Evolutionary conservation across 163 green algal species (phyloP), one percentile per base, ranked within the genome.

Genomic region (Scenedesmus sp.): DNA sequence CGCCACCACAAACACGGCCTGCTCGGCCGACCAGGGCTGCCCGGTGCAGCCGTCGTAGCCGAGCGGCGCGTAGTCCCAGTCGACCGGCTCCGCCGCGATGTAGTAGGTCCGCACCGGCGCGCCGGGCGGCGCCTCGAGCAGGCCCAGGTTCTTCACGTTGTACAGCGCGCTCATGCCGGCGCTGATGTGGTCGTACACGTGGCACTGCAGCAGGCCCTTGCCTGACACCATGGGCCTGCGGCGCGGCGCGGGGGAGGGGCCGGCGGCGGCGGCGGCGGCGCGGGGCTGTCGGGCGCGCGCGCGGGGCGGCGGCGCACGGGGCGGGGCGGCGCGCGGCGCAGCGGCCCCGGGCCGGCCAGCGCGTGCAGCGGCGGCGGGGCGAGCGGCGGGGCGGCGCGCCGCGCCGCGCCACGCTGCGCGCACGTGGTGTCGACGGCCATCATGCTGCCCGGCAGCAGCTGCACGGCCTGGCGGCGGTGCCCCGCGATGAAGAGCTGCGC

Each of bases 1-100:
- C 33, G 63, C 77, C 74, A 72, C 29, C 36, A 57, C 47, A 34
- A 83, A 83, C 15, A 63, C 33, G 17, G 17, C 11, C 45, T 77
- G 50, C 9, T 81, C 45, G 1, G 65, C 63, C 18, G 28, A 63
- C 45, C 75, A 85, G 33, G 71, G 63, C 22, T 65, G 17, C 2
- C 70, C 82, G 6, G 20, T 85, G 80, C 83, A 91, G 60, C 50
- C 76, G 62, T 92, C 76, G 3, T 51, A n/a, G 39, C 80, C 87
- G 3, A 79, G 39, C 13, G 91, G 91, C 0, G 80, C 82, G 60
- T 93, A 96, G 81, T 95, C 81, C 91, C 91, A 96, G 0, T 78
- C 53, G 9, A 87, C 67, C 13, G 79, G 9, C 69, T 95, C 89
- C 0, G 90, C 86, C 20, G 70, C 57, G 45, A 95, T 85, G 86